A percentile compares a stretch with the other conserved stretches of the same genome.
Evolutionary conservation across 192 early-diverging fungal species (phyloP).

Genomic region (Coemansia erecta): DNA sequence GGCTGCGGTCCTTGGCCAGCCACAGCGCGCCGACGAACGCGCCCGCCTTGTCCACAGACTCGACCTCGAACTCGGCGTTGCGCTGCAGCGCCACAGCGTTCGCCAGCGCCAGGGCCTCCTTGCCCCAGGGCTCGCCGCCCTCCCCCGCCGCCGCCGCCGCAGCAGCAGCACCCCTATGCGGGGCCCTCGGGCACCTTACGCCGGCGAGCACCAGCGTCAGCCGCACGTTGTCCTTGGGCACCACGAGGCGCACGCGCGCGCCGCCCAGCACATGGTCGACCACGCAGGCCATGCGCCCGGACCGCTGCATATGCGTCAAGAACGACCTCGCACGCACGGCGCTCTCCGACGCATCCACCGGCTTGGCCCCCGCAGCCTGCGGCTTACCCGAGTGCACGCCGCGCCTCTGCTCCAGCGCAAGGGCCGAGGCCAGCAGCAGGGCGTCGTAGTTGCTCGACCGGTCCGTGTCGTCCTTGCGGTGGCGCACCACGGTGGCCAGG

Average conservation of each 20-base stretch:
- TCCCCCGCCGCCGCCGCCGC: too few species aligned
- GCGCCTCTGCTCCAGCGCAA: constrained; percentile 64
- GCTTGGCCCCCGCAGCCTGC: constrained; percentile 64
- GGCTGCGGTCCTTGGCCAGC: constrained; percentile 62
- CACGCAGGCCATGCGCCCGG: constrained; percentile 73
- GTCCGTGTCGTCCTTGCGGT: constrained; percentile 82
- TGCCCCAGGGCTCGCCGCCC: constrained; percentile 82
- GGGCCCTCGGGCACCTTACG: constrained; percentile 79
- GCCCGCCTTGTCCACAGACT: constrained; percentile 86
- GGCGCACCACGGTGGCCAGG: constrained; percentile 76
- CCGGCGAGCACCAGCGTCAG: constrained; percentile 85
- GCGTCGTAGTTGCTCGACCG: constrained; percentile 85
- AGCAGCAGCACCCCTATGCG: too few species aligned
- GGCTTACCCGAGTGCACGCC: constrained; percentile 89
- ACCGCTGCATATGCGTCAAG: constrained; percentile 77
- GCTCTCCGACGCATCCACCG: constrained; percentile 82
- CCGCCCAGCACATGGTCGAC: constrained; percentile 86
- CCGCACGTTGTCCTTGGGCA: constrained; percentile 83
- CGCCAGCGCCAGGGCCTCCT: constrained; percentile 74
- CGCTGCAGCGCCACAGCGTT: constrained; percentile 73
- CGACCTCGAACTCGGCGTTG: constrained; percentile 89
- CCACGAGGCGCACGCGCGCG: constrained; percentile 75
- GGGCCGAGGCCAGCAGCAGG: constrained; percentile 75
- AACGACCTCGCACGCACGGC: constrained; percentile 82
- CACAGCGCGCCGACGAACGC: constrained; percentile 90